Percentiles rank a stretch among this genome's conserved stretches.
Evolutionary conservation across 2,329 filamentous ascomycete species (phyloP).

Genomic region (Monilinia vaccinii-corymbosi): DNA sequence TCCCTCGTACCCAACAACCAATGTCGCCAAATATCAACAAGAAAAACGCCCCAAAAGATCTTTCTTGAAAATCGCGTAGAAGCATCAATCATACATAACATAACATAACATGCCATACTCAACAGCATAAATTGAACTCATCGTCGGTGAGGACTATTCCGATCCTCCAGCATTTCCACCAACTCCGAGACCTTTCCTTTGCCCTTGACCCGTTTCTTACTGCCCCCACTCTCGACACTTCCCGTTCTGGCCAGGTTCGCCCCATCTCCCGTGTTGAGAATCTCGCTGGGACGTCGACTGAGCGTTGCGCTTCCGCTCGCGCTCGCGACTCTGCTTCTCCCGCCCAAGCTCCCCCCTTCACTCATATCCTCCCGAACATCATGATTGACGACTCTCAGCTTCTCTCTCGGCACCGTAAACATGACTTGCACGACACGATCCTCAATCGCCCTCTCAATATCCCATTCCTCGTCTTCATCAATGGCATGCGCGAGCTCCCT

Average conservation of each 20-base stretch:
- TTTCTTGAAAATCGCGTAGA: background rate
- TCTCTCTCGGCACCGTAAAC: constrained; percentile 87
- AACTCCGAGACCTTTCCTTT: constrained; percentile 23
- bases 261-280: constrained; percentile 7
- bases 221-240: constrained; percentile 4
- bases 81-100: background rate
- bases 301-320: constrained; percentile 16
- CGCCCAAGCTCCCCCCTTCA: constrained; percentile 30
- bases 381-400: constrained; percentile 81
- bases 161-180: constrained; percentile 23
- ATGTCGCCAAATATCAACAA: background rate
- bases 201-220: constrained; percentile 12
- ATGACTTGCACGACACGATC: constrained; percentile 69
- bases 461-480: constrained; percentile 50
- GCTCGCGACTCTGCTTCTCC: constrained; percentile 20
- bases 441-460: constrained; percentile 65
- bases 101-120: too few species aligned
- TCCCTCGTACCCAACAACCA: background rate
- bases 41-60: too few species aligned
- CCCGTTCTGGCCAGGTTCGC: background rate
- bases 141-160: constrained; percentile 18
- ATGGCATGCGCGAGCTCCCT: background rate
- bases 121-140: background rate
- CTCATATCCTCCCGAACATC: constrained; percentile 43
- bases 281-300: constrained; percentile 3